These are phyloP conservation scores for Fusarium euwallaceae DNA, from an alignment of 2,329 filamentous ascomycete genomes.

Conservation along the genomic window DNA sequence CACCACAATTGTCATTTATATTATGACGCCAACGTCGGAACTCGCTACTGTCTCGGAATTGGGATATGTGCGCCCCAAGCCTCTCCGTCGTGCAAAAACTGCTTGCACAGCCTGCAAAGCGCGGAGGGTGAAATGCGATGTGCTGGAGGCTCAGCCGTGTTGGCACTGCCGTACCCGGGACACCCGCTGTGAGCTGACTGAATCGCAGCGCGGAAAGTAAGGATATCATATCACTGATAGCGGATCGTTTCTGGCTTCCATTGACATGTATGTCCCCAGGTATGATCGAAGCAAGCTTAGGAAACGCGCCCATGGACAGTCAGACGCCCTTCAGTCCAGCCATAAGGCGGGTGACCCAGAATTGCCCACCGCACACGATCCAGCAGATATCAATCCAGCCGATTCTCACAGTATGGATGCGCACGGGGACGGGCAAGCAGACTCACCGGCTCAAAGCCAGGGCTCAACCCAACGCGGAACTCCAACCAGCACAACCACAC, in stretches of 20 bases:
- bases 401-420: not conserved
- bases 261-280: not conserved
- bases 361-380: not conserved
- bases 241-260: not conserved
- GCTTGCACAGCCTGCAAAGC: not conserved
- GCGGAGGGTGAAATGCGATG: not conserved
- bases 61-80: not conserved
- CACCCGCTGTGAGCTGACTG: not conserved
- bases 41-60: not conserved
- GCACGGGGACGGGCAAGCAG: not conserved
- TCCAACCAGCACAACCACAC: not conserved
- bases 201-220: not conserved
- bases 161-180: not conserved
- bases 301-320: not conserved
- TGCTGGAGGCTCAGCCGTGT: not conserved
- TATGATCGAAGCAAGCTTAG: not conserved
- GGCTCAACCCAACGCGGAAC: not conserved
- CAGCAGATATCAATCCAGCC: not conserved
- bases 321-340: not conserved
- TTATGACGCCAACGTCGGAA: not conserved
- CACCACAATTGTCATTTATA: not conserved
- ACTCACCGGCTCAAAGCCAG: not conserved
- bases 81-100: not conserved
- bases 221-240: not conserved
- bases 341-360: not conserved